Base-by-base conservation (phyloP, 2,329 filamentous ascomycete genomes). In the Sporothrix globosa region DNA sequence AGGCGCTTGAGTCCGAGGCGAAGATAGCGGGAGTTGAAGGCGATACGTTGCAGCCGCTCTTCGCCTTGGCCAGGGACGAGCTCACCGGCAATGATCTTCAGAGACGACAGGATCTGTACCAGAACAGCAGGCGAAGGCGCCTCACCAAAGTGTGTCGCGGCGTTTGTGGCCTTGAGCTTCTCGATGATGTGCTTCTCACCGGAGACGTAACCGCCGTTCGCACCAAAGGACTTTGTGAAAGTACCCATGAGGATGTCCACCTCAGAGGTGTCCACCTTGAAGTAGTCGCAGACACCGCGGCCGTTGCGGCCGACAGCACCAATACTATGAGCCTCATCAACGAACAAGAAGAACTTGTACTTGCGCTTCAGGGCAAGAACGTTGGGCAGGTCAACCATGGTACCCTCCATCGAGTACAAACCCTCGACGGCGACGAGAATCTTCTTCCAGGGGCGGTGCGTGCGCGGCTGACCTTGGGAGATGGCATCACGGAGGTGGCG, bases 361-460 rank as follows among this genome's bases (percentile, higher is more conserved):
- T 92, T 93, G 79, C 90, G 90, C 87, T 97, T 97, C 74, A 99
- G 86, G 67, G 86, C 87, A 71, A 99, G 82, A 67, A 99, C 84
- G 72, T 92, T 92, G 1, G 96, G 96, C n/a, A 99, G 87, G 79
- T 99, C 96, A 81, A 92, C 96, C 92, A 99, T 97, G 74, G 94
- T 97, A 65, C 96, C 96, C 83, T 99, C 96, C 96, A 99, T 99
- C 0, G 95, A 98, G 85, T 99, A 99, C 24, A 99, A 87, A 75
- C 96, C 96, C 80, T 99, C 96, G 50, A 99, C 92, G 50, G 95
- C 94, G 58, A 99, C 92, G 67, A 99, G 81, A 72, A 99, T 98
- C 88, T 98, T 99, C 86, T 97, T 97, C 96, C 96, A 99, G 0
- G 96, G 96, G 41, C 96, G 91, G 81, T 99, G 96, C n/a, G 95